These are phyloP conservation scores for Colletotrichum euphorbiae DNA, from an alignment of 2,329 filamentous ascomycete species.

Conservation along the genomic window DNA sequence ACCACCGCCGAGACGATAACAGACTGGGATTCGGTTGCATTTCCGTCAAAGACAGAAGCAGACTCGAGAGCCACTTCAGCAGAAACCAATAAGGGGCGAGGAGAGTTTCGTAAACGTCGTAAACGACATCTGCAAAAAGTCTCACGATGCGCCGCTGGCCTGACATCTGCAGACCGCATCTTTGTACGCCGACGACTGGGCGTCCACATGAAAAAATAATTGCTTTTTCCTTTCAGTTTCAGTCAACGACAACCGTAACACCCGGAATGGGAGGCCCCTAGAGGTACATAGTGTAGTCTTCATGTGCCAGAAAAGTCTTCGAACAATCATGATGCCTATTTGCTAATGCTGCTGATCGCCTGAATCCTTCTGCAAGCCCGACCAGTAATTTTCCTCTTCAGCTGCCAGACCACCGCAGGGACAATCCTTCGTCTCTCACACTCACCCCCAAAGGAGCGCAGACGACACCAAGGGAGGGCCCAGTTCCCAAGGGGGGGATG, in stretches of 20 bases:
- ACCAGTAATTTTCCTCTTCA: neutral
- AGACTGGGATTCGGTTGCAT: conserved; percentile 10
- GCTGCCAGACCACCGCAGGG: conserved; percentile 3
- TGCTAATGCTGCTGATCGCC: conserved; percentile 3
- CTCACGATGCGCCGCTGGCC: conserved; percentile 25
- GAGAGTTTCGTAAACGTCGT: no score
- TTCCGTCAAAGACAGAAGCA: neutral
- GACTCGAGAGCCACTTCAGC: neutral
- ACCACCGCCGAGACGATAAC: no score
- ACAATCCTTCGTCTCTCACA: conserved; percentile 2
- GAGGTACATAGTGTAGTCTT: no score
- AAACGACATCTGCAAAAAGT: neutral
- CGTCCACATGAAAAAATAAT: conserved; percentile 8
- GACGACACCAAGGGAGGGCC: neutral
- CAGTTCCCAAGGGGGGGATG: neutral
- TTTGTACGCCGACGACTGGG: neutral
- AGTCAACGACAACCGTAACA: neutral
- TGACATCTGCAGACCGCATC: conserved; percentile 23
- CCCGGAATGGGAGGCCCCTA: no score
- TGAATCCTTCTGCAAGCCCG: conserved; percentile 9
- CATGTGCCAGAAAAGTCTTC: neutral
- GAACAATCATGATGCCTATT: conserved; percentile 8
- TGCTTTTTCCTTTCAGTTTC: neutral
- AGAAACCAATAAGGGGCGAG: no score
- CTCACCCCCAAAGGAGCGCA: neutral